Base-by-base conservation (phyloP, 2,329 filamentous ascomycete species). In the Apiospora hydei region DNA sequence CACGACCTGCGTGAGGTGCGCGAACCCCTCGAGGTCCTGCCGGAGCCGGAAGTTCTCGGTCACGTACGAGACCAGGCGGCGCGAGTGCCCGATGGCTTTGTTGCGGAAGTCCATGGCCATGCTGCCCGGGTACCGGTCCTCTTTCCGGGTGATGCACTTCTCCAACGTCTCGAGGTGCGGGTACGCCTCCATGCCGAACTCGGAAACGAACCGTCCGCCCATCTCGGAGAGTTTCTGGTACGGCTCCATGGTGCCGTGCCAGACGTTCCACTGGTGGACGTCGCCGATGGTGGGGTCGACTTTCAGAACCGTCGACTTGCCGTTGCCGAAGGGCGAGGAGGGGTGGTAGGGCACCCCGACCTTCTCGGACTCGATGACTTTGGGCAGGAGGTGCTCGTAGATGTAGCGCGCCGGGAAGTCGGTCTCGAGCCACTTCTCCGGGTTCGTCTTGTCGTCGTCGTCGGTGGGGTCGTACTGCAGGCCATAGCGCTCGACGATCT, bases 161-260 rank as follows among this genome's bases (percentile, higher is more conserved):
- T 90, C 87, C 73, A 94, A 91, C 0, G 94, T 95, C 69, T 90
- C 86, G 74, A 94, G 86, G 78, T 93, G 89, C 0, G 94, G 94
- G 78, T 94, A 94, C 0, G 91, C 91, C 79, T 94, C 89, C 92
- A 95, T 95, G 72, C 93, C 93, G 76, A 95, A 96, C 77, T 96
- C 93, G 76, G 91, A 93, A 74, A 94, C 91, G 83, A 96, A 96
- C 2, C 93, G 89, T 18, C 93, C 93, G 21, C 90, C 88, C 3
- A 95, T 86, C 26, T 87, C 88, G 74, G 91, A 88, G 69, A 91
- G 93, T 74, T 93, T 91, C 78, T 96, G 93, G 77, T 95, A 95
- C 73, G 93, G 92, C 76, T 93, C 90, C 80, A 94, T 92, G 1
- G 86, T 91, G 49, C 92, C 91, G 78, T 96, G 93, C 93, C 93